These are phyloP conservation scores for Arctium lappa DNA, from an alignment of 129 eudicot species.

Conservation along the genomic window DNA sequence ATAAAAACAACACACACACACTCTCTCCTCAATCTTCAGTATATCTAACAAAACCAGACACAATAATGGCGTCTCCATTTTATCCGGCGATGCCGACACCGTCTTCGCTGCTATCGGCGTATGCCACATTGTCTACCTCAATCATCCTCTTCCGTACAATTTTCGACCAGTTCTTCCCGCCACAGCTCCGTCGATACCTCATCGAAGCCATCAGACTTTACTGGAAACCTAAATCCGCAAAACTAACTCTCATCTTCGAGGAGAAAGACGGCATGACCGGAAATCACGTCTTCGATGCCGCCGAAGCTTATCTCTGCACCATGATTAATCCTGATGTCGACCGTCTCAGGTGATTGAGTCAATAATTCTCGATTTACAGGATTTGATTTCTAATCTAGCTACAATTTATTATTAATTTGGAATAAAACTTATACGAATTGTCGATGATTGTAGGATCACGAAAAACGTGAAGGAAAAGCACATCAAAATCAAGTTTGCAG, in stretches of 20 bases:
- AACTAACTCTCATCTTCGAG: constrained; percentile 52
- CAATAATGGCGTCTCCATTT: constrained; percentile 31
- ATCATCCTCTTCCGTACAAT: constrained; percentile 71
- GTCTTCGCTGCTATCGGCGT: constrained; percentile 57
- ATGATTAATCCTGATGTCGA: constrained; percentile 46
- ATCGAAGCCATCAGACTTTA: constrained; percentile 22
- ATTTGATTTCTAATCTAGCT: too few species aligned
- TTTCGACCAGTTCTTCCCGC: constrained; percentile 58
- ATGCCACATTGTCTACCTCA: constrained; percentile 60
- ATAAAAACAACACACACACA: background rate
- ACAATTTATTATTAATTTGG: background rate
- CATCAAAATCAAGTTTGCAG: constrained; percentile 9
- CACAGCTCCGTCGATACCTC: constrained; percentile 34
- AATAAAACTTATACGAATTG: too few species aligned
- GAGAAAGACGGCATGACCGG: constrained; percentile 45
- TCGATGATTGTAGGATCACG: background rate
- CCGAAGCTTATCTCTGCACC: constrained; percentile 60
- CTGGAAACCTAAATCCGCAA: constrained; percentile 34
- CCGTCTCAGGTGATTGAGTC: constrained; percentile 24
- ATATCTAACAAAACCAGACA: constrained; percentile 23
- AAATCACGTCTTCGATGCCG: constrained; percentile 65
- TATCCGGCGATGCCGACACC: constrained; percentile 43
- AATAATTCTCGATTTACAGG: background rate
- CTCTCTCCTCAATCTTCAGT: background rate
- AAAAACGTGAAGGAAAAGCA: constrained; percentile 4